A percentile compares a stretch with the other conserved stretches of the same genome.
Evolutionary conservation across 169 alveolate species (phyloP).

Genomic region (Eimeria falciformis): DNA sequence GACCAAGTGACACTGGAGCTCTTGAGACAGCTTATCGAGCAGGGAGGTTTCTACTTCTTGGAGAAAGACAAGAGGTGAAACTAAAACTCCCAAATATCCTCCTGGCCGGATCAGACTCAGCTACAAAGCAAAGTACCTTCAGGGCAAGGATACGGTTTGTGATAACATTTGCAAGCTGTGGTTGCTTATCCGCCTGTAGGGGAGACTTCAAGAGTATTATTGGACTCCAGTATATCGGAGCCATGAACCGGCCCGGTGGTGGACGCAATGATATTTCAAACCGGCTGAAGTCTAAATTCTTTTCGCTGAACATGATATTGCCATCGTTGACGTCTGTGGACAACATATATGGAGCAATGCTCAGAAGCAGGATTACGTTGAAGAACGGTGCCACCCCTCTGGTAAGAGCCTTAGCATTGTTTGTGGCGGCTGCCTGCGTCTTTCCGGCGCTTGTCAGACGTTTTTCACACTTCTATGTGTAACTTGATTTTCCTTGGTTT

Average conservation of each 20-base stretch:
- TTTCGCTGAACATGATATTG: slow-evolving; percentile 95
- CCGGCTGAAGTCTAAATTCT: slow-evolving; percentile 96
- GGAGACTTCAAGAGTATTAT: slow-evolving; percentile 94
- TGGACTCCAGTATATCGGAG: slow-evolving; percentile 94
- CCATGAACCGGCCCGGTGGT: slow-evolving; percentile 98
- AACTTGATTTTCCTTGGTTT: neutral
- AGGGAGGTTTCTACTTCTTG: slow-evolving; percentile 95
- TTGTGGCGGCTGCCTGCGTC: neutral
- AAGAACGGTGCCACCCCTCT: slow-evolving; percentile 83
- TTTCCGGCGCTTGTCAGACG: neutral
- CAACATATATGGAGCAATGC: slow-evolving; percentile 96
- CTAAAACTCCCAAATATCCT: neutral
- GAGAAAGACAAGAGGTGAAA: slow-evolving; percentile 91
- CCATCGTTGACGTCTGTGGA: slow-evolving; percentile 95
- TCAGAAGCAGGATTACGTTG: slow-evolving; percentile 92
- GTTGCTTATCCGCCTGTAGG: slow-evolving; percentile 71
- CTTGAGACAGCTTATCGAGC: slow-evolving; percentile 94
- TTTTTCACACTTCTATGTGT: neutral
- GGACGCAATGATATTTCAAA: slow-evolving; percentile 98
- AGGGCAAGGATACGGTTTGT: slow-evolving; percentile 92
- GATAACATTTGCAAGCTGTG: neutral
- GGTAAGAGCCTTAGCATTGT: slow-evolving; percentile 19
- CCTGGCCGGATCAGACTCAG: neutral
- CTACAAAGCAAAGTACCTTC: slow-evolving; percentile 84
- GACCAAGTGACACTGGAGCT: slow-evolving; percentile 96